Percentiles rank a stretch among this genome's conserved stretches.
Evolutionary conservation across 176 grass and related monocot species (phyloP).

Genomic region (Phoenix dactylifera): DNA sequence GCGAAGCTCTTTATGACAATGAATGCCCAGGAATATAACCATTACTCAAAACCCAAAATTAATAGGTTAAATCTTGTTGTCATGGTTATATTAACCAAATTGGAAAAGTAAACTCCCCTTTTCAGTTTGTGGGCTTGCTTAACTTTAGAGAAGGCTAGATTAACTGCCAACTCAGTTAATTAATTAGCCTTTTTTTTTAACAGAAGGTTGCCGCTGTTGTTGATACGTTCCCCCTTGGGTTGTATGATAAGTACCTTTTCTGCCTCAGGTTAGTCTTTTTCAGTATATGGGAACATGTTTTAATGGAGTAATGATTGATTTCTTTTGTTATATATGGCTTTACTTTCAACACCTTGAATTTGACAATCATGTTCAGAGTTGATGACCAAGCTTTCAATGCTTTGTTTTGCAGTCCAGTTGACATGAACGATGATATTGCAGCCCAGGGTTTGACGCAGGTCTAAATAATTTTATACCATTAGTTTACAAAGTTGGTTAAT

Average conservation of each 20-base stretch:
- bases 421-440: constrained; percentile 81
- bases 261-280: constrained; percentile 50
- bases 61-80: too few species aligned
- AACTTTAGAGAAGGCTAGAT: too few species aligned
- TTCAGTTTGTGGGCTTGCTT: too few species aligned
- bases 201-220: constrained; percentile 93
- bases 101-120: too few species aligned
- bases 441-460: constrained; percentile 80
- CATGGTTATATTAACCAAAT: too few species aligned
- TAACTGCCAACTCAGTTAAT: too few species aligned
- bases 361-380: not conserved
- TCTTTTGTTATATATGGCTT: constrained; percentile 1
- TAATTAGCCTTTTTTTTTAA: constrained; percentile 4
- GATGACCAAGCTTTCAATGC: constrained; percentile 1
- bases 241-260: constrained; percentile 93
- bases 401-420: constrained; percentile 65
- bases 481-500: constrained; percentile 16
- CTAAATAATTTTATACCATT: constrained; percentile 19
- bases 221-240: constrained; percentile 62
- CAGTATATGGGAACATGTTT: not conserved
- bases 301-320: too few species aligned
- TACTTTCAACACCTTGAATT: constrained; percentile 1
- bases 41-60: too few species aligned
- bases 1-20: too few species aligned
- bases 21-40: too few species aligned